Base-by-base conservation (phyloP, 1,284 basidiomycete species). In the Marasmius oreades region DNA sequence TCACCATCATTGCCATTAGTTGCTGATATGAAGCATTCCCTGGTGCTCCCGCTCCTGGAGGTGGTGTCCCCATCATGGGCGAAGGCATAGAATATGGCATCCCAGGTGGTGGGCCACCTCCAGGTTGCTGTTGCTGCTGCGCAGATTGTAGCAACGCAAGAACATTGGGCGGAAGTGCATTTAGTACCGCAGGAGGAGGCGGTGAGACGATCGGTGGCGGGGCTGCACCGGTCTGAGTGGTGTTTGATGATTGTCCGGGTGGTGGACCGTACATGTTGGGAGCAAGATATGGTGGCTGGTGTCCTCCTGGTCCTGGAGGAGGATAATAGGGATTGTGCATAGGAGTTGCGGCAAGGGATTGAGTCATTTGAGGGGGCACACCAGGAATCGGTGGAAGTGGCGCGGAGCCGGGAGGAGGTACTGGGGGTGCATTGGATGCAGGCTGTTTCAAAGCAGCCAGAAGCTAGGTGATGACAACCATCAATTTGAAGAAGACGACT, bases 381-480 rank as follows among this genome's bases (percentile, higher is more conserved):
- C 71, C 66, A 0, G 69, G 45, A 11, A 70, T 61, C 28, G 72
- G 62, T 22, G 70, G 67, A 22, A 73, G 66, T 7, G 72, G 64
- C 4, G 67, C 69, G 2, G 69, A 63, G n/a, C 66, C 59, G n/a
- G 77, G 66, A 39, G 74, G 62, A 10, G 73, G 58, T 24, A 68
- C 60, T 14, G 73, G 62, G 10, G 67, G 58, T 20, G 66, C 59
- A 44, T 71, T 74, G 56, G 70, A 68, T 62, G 77, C 76, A 4
- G 86, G 87, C 60, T 87, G 85, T 63, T 92, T 92, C 53, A 92
- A 69, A 10, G 90, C 89, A 8, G 88, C 90, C 24, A 92, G 73
- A 5, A 92, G 73, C 76, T 85, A 54, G 4, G 10, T 31, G 50
- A n/a, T 10, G 14, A 39, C 14, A 31, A 34, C 55, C 51, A 45